Conservation (phyloP, 1,284 basidiomycete species). For the Ceratobasidium sp. region DNA sequence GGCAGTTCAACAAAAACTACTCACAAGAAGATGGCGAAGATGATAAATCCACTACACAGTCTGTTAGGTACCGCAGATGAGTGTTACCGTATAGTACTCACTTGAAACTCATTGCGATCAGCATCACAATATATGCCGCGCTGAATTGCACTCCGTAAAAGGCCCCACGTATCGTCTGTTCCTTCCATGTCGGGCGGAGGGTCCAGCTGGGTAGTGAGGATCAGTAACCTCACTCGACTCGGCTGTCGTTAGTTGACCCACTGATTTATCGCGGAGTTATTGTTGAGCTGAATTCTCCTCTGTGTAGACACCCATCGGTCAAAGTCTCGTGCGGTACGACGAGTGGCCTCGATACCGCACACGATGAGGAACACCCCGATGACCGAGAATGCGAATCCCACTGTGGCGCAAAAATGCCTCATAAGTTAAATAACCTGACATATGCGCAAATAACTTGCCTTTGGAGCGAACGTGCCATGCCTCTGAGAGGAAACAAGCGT, state of each 20-base stretch:
- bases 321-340: slow-evolving; percentile 23
- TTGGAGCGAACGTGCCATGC: slow-evolving; percentile 28
- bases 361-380: slow-evolving; percentile 26
- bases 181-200: not conserved
- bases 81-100: not conserved
- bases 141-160: slow-evolving; percentile 34
- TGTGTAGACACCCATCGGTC: slow-evolving; percentile 10
- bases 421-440: not conserved
- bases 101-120: slow-evolving; percentile 35
- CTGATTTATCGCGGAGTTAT: not conserved
- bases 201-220: not conserved
- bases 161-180: slow-evolving; percentile 17
- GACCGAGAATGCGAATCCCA: slow-evolving; percentile 31
- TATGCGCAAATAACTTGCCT: not conserved
- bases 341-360: not conserved
- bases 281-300: not conserved
- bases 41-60: slow-evolving; percentile 1
- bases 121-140: slow-evolving; percentile 28
- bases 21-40: slow-evolving; percentile 33
- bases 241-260: not conserved
- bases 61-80: not conserved
- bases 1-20: not conserved
- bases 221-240: not conserved
- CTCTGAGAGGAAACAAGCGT: slow-evolving; percentile 27
- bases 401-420: slow-evolving; percentile 23